Percentiles rank a stretch among this genome's conserved stretches.
phyloP scores from a whole-genome alignment of 352 stramenopile genomes.

The Globisporangium middletonii region DNA sequence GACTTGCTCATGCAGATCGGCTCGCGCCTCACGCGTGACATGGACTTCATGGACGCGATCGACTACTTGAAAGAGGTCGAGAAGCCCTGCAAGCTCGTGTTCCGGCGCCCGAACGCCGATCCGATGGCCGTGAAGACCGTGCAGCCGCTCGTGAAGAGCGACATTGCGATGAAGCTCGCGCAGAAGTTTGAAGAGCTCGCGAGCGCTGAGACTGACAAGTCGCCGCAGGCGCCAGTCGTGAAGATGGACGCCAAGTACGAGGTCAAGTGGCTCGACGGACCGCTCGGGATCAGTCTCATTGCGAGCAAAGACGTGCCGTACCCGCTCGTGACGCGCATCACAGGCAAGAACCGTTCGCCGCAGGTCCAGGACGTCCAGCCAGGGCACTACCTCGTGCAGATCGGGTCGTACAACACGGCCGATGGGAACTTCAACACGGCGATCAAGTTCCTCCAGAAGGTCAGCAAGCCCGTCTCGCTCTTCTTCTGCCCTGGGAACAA shows the following conservation, averaged over 20 bases:
- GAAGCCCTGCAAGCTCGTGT: conserved; percentile 77
- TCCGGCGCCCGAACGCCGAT: conserved; percentile 56
- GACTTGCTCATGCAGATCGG: conserved; percentile 78
- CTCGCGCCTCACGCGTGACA: conserved; percentile 54
- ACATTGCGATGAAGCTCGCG: conserved; percentile 62
- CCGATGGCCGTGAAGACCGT: conserved; percentile 77
- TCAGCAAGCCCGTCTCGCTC: conserved; percentile 78
- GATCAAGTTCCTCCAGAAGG: conserved; percentile 87
- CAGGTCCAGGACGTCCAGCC: conserved; percentile 85
- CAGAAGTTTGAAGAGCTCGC: conserved; percentile 76
- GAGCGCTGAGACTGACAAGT: conserved; percentile 65
- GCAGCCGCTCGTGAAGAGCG: conserved; percentile 62
- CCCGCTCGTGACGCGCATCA: conserved; percentile 82
- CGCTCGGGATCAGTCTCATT: conserved; percentile 83
- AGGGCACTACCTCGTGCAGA: conserved; percentile 84
- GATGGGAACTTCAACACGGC: conserved; percentile 86
- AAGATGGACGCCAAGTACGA: conserved; percentile 83
- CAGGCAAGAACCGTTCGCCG: conserved; percentile 81
- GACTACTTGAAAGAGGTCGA: conserved; percentile 72
- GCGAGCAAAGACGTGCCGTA: conserved; percentile 85
- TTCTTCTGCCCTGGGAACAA: conserved; percentile 84
- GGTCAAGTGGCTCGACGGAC: conserved; percentile 84
- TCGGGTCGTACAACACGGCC: conserved; percentile 76
- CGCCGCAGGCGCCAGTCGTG: conserved; percentile 50
- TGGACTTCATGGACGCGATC: conserved; percentile 84